Conservation (phyloP, 1,139 yeast genomes). For the Lodderomyces theae region DNA sequence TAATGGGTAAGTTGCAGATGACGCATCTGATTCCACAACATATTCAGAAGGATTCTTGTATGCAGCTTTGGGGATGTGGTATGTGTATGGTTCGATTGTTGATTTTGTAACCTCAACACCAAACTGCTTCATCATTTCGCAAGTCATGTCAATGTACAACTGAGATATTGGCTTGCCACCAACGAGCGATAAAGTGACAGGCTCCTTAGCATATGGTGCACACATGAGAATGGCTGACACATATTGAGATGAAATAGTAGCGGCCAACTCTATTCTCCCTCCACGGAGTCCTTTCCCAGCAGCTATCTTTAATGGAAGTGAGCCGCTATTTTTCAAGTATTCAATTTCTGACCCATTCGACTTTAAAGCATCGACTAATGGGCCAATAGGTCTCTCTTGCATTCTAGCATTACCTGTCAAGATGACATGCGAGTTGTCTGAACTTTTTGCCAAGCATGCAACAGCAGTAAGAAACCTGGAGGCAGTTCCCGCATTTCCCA, state of each 20-base stretch:
- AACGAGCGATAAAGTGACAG: constrained; percentile 81
- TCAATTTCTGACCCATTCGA: constrained; percentile 74
- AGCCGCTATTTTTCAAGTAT: constrained; percentile 74
- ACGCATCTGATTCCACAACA: constrained; percentile 95
- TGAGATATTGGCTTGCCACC: constrained; percentile 98
- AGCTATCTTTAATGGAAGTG: constrained; percentile 73
- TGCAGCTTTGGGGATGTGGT: constrained; percentile 81
- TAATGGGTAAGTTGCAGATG: constrained; percentile 95
- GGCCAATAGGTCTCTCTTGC: constrained; percentile 98
- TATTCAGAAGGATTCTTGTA: constrained; percentile 82
- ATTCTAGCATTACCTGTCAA: constrained; percentile 94
- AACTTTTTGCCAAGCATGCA: constrained; percentile 63
- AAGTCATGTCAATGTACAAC: constrained; percentile 95
- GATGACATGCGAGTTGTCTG: constrained; percentile 43
- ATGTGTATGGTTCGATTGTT: constrained; percentile 71
- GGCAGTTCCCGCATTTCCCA: constrained; percentile 99
- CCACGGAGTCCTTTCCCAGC: constrained; percentile 78
- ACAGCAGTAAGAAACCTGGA: constrained; percentile 91
- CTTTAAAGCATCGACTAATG: constrained; percentile 86
- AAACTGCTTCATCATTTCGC: constrained; percentile 88
- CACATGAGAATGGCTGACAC: constrained; percentile 96
- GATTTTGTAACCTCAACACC: constrained; percentile 80
- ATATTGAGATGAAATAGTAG: constrained; percentile 95
- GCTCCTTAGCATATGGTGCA: constrained; percentile 91
- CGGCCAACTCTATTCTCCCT: constrained; percentile 90